Evolutionary conservation across 305 asterid genomes (phyloP), one percentile per base, ranked within the genome.

Genomic region (Fraxinus velutina): DNA sequence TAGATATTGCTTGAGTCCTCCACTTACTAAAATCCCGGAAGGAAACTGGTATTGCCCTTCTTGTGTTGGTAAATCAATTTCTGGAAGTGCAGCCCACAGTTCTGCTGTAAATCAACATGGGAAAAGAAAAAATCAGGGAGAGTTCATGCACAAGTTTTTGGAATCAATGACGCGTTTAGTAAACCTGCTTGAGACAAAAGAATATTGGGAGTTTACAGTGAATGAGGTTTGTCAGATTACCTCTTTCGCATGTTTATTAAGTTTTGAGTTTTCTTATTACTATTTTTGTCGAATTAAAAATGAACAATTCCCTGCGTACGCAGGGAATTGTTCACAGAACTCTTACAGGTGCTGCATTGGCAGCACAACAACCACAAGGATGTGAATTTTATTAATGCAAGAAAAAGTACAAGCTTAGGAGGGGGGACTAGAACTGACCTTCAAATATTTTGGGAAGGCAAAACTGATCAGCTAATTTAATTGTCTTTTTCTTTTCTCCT

Each of bases 41-140:
- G 98, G 97, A 79, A 90, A 92, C 79, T 96, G 99, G 99, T 93
- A 91, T 85, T 96, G 98, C 89, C 99, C 99, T 76, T 90, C 95
- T 17, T 96, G 98, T 88, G 92, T 90, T 79, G 95, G 92, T 71
- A 86, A 83, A 80, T 80, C 94, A 77, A 64, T 78, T 60, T 80
- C 89, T 82, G 79, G 77, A 76, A 70, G 83, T 84, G 78, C 91
- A 78, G 77, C 89, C 78, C 84, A 78, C 72, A 86, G 88, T 55
- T 80, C 89, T 44, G 52, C 50, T 74, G 85, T 82, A 68, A 87
- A 79, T 82, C 91, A 86, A 30, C 72, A 37, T 75, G 78, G 83
- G 79, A 89, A 77, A 84, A 92, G 80, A 78, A 87, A 86, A 83
- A 39, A 76, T 68, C 92, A 81, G 78, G 92, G 90, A 83, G 91